A percentile compares a stretch with the other conserved stretches of the same genome.
Evolutionary conservation across 2,329 filamentous ascomycete genomes (phyloP).

Genomic region (Emmonsiellopsis sp.): DNA sequence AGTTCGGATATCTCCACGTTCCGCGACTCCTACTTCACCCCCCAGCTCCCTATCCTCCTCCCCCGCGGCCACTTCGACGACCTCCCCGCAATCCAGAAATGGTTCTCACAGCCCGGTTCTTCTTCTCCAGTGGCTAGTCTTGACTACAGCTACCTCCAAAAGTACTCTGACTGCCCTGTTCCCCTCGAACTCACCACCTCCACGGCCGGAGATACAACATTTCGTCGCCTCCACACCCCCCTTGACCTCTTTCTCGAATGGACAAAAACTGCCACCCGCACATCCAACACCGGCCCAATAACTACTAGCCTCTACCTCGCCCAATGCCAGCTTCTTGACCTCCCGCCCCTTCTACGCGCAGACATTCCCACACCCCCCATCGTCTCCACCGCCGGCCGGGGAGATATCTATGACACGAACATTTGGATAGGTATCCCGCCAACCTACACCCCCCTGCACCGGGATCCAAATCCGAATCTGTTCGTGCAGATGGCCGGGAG

Average conservation of each 20-base stretch:
- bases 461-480: slow-evolving; percentile 88
- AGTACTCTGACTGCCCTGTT: slow-evolving; percentile 42
- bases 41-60: slow-evolving; percentile 46
- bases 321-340: slow-evolving; percentile 62
- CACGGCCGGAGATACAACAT: slow-evolving; percentile 20
- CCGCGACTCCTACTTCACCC: slow-evolving; percentile 43
- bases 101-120: slow-evolving; percentile 46
- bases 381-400: slow-evolving; percentile 56
- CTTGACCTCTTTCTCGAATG: slow-evolving; percentile 57
- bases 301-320: slow-evolving; percentile 64
- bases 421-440: slow-evolving; percentile 82
- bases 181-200: slow-evolving; percentile 50
- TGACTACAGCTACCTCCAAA: slow-evolving; percentile 36
- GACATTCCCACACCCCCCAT: slow-evolving; percentile 62
- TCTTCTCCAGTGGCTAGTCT: slow-evolving; percentile 20
- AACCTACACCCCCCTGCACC: slow-evolving; percentile 82
- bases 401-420: slow-evolving; percentile 78
- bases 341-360: slow-evolving; percentile 53
- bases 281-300: slow-evolving; percentile 17
- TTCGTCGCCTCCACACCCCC: slow-evolving; percentile 40
- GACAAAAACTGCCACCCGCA: slow-evolving; percentile 23
- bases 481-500: slow-evolving; percentile 71
- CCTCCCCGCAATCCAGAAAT: slow-evolving; percentile 49
- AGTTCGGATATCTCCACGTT: slow-evolving; percentile 37
- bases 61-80: slow-evolving; percentile 33